Conservation (phyloP, 352 stramenopile genomes). For the Blastocystis sp. region DNA sequence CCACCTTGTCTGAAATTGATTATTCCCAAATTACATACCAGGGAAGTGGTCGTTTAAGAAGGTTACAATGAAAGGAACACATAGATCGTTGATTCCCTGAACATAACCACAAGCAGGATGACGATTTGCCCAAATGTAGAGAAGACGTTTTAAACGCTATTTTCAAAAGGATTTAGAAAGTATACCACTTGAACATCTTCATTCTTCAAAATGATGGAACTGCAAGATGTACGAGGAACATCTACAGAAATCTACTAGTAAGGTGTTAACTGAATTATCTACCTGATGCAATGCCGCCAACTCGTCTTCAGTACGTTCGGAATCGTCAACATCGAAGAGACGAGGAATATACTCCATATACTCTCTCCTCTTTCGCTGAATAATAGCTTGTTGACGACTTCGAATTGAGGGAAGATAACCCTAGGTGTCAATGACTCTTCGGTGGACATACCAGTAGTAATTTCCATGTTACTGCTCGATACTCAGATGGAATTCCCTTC, state of each 20-base stretch:
- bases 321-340: conserved; percentile 87
- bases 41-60: conserved; percentile 75
- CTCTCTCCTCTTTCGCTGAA: conserved; percentile 89
- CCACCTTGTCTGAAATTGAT: conserved; percentile 12
- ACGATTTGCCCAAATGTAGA: conserved; percentile 98
- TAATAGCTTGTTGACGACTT: conserved; percentile 81
- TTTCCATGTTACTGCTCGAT: conserved; percentile 87
- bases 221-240: conserved; percentile 91
- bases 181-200: conserved; percentile 80
- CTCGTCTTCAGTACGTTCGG: conserved; percentile 87
- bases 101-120: conserved; percentile 97
- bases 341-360: conserved; percentile 87
- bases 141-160: conserved; percentile 85
- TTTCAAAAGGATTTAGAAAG: conserved; percentile 65
- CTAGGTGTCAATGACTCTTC: not conserved
- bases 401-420: conserved; percentile 93
- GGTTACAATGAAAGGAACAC: conserved; percentile 92
- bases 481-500: conserved; percentile 82
- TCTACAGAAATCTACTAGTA: conserved; percentile 92
- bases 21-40: not conserved
- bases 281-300: conserved; percentile 86
- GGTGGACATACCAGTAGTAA: conserved; percentile 78
- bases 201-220: conserved; percentile 92
- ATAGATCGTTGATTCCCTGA: conserved; percentile 95
- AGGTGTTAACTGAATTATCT: not conserved